These are phyloP conservation scores for Cicer yamashitae DNA, from an alignment of 306 rosid genomes.

Conservation along the genomic window DNA sequence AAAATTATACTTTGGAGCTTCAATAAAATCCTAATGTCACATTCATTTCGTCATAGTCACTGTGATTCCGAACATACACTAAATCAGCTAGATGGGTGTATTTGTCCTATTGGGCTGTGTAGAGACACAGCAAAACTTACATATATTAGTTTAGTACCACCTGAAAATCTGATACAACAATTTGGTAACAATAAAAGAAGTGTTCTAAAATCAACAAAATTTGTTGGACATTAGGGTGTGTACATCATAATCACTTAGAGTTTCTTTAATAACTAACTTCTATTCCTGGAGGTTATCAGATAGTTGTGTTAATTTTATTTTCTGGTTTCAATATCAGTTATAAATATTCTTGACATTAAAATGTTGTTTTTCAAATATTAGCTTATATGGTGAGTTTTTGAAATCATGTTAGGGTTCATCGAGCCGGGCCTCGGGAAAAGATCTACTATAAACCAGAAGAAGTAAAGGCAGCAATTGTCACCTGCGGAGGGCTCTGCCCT, in stretches of 20 bases:
- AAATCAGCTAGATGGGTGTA: not conserved
- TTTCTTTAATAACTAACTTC: not conserved
- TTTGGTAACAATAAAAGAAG: not conserved
- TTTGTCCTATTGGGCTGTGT: not conserved
- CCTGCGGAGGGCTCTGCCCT: slow-evolving; percentile 99
- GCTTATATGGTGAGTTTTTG: slow-evolving; percentile 27
- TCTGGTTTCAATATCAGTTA: slow-evolving; percentile 15
- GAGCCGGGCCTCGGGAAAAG: slow-evolving; percentile 99
- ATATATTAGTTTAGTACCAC: not conserved
- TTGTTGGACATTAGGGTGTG: not conserved
- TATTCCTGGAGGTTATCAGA: slow-evolving; percentile 1
- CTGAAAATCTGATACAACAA: not conserved
- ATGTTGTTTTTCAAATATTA: slow-evolving; percentile 5
- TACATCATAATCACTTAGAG: not conserved
- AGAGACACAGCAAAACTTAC: not conserved
- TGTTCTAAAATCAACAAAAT: not conserved
- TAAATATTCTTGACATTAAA: not conserved
- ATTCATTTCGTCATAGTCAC: too few relatives aligned
- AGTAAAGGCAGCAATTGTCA: slow-evolving; percentile 96
- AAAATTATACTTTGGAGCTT: too few relatives aligned
- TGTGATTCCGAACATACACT: too few relatives aligned
- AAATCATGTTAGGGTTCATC: slow-evolving; percentile 79
- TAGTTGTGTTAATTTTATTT: slow-evolving; percentile 12
- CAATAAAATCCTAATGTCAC: too few relatives aligned
- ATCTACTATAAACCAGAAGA: slow-evolving; percentile 87